phyloP scores from a whole-genome alignment of 495 filamentous ascomycete genomes.

The Collariella sp. region DNA sequence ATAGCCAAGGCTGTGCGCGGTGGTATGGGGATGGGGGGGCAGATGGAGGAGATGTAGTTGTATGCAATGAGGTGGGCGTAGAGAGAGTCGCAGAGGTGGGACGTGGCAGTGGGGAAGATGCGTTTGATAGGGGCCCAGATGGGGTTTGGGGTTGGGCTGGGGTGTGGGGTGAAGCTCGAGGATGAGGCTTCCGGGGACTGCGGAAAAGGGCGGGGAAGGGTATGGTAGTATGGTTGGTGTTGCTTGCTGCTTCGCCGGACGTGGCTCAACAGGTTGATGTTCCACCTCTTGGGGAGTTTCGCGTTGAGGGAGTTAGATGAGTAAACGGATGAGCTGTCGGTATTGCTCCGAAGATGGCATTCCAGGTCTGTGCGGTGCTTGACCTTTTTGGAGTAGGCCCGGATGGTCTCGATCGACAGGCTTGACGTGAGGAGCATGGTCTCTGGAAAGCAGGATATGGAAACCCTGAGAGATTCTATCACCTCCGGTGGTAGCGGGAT shows the following conservation, averaged over 20 bases:
- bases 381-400: slow-evolving; percentile 36
- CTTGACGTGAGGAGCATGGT: slow-evolving; percentile 39
- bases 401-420: slow-evolving; percentile 40
- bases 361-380: slow-evolving; percentile 15
- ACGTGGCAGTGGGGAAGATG: slow-evolving; percentile 49
- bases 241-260: slow-evolving; percentile 10
- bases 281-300: slow-evolving; percentile 18
- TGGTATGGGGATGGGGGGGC: slow-evolving; percentile 12
- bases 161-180: background rate
- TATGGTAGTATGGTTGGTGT: background rate
- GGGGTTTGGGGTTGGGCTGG: slow-evolving; percentile 1
- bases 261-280: slow-evolving; percentile 14
- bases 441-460: slow-evolving; percentile 37
- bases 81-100: slow-evolving; percentile 51
- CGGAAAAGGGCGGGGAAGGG: too few relatives aligned
- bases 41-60: slow-evolving; percentile 48
- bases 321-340: slow-evolving; percentile 15
- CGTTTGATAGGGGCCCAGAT: slow-evolving; percentile 45
- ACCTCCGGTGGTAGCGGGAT: slow-evolving; percentile 36
- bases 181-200: too few relatives aligned
- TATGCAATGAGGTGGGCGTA: slow-evolving; percentile 56
- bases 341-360: background rate
- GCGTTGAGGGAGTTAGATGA: slow-evolving; percentile 7
- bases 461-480: slow-evolving; percentile 34
- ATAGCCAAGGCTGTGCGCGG: background rate